Evolutionary conservation across 176 grass and related monocot species (phyloP).

Genomic region (Cenchrus purpureus): DNA sequence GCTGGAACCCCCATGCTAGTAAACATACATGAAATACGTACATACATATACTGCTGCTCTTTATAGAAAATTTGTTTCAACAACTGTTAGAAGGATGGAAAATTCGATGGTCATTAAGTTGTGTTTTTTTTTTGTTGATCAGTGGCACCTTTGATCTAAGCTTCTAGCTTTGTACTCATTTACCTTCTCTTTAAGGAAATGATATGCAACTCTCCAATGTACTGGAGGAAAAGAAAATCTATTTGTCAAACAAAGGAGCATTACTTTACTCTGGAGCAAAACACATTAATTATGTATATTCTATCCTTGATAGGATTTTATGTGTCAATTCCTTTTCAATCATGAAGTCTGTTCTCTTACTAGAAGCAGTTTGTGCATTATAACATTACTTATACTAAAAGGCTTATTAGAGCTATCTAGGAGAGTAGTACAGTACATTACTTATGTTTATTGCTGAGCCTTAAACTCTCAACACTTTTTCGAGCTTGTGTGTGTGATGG

Average conservation of each 20-base stretch:
- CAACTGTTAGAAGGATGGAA: too few species aligned
- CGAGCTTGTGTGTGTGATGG: neutral
- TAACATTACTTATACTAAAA: constrained; percentile 11
- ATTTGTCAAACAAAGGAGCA: neutral
- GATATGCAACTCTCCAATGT: neutral
- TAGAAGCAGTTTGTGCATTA: neutral
- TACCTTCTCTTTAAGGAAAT: neutral
- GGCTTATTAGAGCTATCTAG: neutral
- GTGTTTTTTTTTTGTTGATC: too few species aligned
- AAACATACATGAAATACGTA: neutral
- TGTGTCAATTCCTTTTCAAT: neutral
- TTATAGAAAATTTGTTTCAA: neutral
- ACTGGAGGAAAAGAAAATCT: neutral
- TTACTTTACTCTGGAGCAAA: neutral
- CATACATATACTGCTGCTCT: neutral
- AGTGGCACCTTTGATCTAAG: too few species aligned
- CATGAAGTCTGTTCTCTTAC: neutral
- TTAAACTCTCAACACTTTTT: neutral
- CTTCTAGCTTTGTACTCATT: neutral
- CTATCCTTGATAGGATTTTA: neutral
- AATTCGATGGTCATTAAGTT: too few species aligned
- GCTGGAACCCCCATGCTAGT: neutral
- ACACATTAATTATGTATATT: neutral
- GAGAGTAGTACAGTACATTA: neutral
- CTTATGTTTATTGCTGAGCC: constrained; percentile 2